Evolutionary conservation across 176 grass and related monocot species (phyloP).

Genomic region (Triticum dicoccoides): DNA sequence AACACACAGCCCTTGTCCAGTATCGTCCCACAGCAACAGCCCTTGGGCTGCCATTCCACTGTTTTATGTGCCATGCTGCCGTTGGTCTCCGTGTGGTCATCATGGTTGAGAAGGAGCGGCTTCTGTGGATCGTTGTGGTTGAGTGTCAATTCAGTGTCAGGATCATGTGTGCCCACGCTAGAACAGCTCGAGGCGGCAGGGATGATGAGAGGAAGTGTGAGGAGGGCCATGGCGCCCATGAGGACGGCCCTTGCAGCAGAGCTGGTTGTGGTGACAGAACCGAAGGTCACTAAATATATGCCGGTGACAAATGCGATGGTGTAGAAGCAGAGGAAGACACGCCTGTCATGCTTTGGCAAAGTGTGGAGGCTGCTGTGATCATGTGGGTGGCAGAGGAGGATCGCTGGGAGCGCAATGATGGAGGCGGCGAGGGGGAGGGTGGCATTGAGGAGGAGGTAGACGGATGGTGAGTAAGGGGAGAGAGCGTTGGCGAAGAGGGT

Average conservation of each 20-base stretch:
- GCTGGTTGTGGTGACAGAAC: conserved; percentile 44
- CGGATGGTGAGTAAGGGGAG: conserved; percentile 37
- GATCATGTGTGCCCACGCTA: background rate
- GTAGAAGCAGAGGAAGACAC: conserved; percentile 68
- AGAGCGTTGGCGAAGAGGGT: conserved; percentile 59
- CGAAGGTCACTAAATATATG: conserved; percentile 66
- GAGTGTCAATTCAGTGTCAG: conserved; percentile 12
- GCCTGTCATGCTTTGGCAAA: conserved; percentile 36
- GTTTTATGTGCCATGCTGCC: background rate
- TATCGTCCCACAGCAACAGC: conserved; percentile 28
- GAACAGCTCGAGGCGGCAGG: conserved; percentile 49
- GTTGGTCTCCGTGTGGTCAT: background rate
- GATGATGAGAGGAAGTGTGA: conserved; percentile 57
- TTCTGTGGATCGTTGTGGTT: conserved; percentile 27
- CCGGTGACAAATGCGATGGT: conserved; percentile 72
- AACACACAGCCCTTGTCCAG: conserved; percentile 37
- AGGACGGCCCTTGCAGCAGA: conserved; percentile 50
- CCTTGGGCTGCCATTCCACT: conserved; percentile 4
- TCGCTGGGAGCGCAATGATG: conserved; percentile 48
- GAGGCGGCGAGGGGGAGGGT: conserved; percentile 52
- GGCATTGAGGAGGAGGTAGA: conserved; percentile 88
- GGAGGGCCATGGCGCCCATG: conserved; percentile 63
- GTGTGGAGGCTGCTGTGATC: conserved; percentile 26
- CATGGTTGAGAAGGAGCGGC: conserved; percentile 21
- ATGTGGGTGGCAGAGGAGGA: conserved; percentile 54